phyloP scores from a whole-genome alignment of 768 basidiomycete species.

The Tylopilus subfusipes region DNA sequence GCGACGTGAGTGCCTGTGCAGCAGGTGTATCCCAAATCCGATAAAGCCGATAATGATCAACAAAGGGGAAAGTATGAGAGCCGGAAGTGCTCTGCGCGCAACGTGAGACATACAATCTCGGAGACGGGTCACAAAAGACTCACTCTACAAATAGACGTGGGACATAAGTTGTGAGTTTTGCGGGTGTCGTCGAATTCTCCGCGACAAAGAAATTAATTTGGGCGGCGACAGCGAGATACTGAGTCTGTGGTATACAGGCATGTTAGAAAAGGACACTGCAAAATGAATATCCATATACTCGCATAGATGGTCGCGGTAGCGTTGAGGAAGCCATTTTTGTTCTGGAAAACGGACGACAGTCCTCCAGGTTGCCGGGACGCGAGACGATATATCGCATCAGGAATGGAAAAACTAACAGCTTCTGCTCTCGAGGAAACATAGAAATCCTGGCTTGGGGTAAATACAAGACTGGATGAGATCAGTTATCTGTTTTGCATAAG shows the following conservation, averaged over 20 bases:
- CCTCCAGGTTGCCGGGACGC: slow-evolving; percentile 44
- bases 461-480: slow-evolving; percentile 38
- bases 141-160: slow-evolving; percentile 61
- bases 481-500: neutral
- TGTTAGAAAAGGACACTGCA: neutral
- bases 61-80: slow-evolving; percentile 46
- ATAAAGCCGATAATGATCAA: slow-evolving; percentile 47
- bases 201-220: slow-evolving; percentile 57
- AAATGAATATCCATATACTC: slow-evolving; percentile 4
- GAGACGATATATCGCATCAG: slow-evolving; percentile 56
- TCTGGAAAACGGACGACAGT: slow-evolving; percentile 43
- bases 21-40: slow-evolving; percentile 46
- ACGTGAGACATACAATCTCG: slow-evolving; percentile 1
- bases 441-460: slow-evolving; percentile 33
- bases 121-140: slow-evolving; percentile 15
- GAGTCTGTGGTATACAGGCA: slow-evolving; percentile 39
- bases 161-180: slow-evolving; percentile 38
- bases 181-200: slow-evolving; percentile 36
- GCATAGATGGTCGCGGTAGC: slow-evolving; percentile 41
- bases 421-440: slow-evolving; percentile 52
- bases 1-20: slow-evolving; percentile 46
- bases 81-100: slow-evolving; percentile 46
- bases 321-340: slow-evolving; percentile 49
- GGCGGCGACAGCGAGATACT: slow-evolving; percentile 55
- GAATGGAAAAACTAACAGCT: slow-evolving; percentile 49